phyloP scores from a whole-genome alignment of 1,284 basidiomycete genomes.

The Golubevia pallescens region DNA sequence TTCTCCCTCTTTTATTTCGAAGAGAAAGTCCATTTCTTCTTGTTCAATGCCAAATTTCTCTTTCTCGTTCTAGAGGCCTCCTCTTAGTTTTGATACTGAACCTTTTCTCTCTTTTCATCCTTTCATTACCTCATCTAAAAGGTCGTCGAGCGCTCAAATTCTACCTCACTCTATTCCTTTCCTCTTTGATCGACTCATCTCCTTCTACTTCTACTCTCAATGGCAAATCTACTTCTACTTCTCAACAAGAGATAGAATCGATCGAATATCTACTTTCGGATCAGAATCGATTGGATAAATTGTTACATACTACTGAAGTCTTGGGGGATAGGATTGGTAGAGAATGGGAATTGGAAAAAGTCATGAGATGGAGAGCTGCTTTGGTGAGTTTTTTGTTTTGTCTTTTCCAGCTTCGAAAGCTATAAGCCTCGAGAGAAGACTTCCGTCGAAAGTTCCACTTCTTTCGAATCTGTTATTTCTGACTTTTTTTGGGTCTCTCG shows the following conservation, averaged over 20 bases:
- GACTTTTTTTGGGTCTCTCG: not conserved
- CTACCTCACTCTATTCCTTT: slow-evolving; percentile 46
- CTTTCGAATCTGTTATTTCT: no score
- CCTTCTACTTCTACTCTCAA: not conserved
- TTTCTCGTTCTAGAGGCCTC: not conserved
- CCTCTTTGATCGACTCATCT: slow-evolving; percentile 20
- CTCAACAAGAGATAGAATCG: no score
- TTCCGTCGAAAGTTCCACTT: no score
- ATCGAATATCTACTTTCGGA: no score
- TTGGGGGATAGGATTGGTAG: slow-evolving; percentile 52
- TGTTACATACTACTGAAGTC: slow-evolving; percentile 31
- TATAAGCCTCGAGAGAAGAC: no score
- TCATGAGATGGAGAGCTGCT: slow-evolving; percentile 62
- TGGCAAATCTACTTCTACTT: not conserved
- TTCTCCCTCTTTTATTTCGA: no score
- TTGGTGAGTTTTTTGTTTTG: not conserved
- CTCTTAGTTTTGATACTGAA: no score
- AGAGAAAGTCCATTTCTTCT: no score
- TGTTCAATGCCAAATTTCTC: not conserved
- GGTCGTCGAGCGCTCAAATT: slow-evolving; percentile 48
- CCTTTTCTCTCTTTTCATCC: not conserved
- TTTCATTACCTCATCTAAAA: not conserved
- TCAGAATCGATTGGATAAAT: slow-evolving; percentile 21
- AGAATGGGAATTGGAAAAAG: slow-evolving; percentile 46
- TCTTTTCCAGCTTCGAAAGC: no score